Base-by-base conservation (phyloP, 345 rosid genomes). In the Eucalyptus microcorys region DNA sequence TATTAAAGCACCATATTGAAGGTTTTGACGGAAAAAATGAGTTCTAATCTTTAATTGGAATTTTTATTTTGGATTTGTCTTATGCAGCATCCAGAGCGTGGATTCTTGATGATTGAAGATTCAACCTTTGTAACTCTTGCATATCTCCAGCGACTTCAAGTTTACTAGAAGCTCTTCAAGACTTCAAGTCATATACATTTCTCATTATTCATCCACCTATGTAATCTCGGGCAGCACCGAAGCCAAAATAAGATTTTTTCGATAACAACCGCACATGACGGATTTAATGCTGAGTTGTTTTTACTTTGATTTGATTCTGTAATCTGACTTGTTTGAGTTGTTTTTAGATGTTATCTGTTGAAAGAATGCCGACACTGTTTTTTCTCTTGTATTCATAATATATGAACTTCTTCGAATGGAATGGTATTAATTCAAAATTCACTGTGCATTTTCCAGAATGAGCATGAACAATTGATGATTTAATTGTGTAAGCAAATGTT, bases 1-100 rank as follows among this genome's bases (percentile, higher is more conserved):
- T 10, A 26, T 85, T 37, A 26, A 49, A 48, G 57, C n/a, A 14
- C 19, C 57, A 27, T 26, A 13, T 84, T 45, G 34, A 61, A 61
- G 68, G 9, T 30, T 61, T 61, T 50, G 19, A 50, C 5, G 21
- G 21, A 49, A 17, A 17, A 17, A 61, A 30, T 30, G 49, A 43
- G 42, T 21, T 43, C 27, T 14, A 9, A 30, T 87, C 49, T 53
- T 68, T 4, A 61, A 14, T 87, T 13, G 49, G 26, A 37, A 5
- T 19, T 85, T 59, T 64, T 55, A 61, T 43, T 88, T 55, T 55
- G 42, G 47, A 48, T 40, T 49, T n/a, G 52, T 14, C 32, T 88
- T 57, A 52, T 89, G 90, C 91, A 92, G 91, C 90, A 80, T 89
- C 92, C 15, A 87, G 88, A 66, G 90, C 84, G 32, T 89, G 91